Evolutionary conservation across 805 yeast species (phyloP), one percentile per base, ranked within the genome.

Genomic region (Kluyveromyces lactis): DNA sequence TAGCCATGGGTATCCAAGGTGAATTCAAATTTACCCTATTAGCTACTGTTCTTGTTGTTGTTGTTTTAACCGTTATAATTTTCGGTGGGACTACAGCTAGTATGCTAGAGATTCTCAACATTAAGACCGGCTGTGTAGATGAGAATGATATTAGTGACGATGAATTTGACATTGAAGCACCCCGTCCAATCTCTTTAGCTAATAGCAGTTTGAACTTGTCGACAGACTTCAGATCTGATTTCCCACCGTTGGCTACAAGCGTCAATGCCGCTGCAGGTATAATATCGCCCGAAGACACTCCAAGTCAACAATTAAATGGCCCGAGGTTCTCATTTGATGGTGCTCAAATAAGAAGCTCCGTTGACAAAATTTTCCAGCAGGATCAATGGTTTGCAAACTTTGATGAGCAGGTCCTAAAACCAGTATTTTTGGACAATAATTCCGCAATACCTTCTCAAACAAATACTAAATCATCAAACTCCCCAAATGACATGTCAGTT

Each of bases 21-120:
- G 96, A 90, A 55, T 79, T 85, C 41, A 90, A 89, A 47, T 79
- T 81, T 56, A 79, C 95, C 0, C 67, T 92, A 39, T 65, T 90
- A 39, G 99, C 98, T 2, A 94, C 98, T 0, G 96, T 94, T 1
- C 67, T 94, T 31, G 97, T 94, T 11, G 97, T 90, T 18, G 99
- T 92, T 9, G 98, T 92, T 23, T 67, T 92, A 34, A 92, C 99
- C 0, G 98, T 92, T 21, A 89, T 92, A 40, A 72, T 92, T 21
- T 92, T 92, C 60, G 99, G 99, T 43, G 98, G 99, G 28, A 92
- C 98, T 1, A 92, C 97, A 0, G 97, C 98, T 1, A 85, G 95
- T 33, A 92, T 92, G 99, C 73, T 92, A 43, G 99, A 92, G 58
- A 85, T 90, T 49, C 69, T 92, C 49, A 92, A 94, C 33, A 94